Conservation (phyloP, 116 monocot species). For the Phalaenopsis hybrid region DNA sequence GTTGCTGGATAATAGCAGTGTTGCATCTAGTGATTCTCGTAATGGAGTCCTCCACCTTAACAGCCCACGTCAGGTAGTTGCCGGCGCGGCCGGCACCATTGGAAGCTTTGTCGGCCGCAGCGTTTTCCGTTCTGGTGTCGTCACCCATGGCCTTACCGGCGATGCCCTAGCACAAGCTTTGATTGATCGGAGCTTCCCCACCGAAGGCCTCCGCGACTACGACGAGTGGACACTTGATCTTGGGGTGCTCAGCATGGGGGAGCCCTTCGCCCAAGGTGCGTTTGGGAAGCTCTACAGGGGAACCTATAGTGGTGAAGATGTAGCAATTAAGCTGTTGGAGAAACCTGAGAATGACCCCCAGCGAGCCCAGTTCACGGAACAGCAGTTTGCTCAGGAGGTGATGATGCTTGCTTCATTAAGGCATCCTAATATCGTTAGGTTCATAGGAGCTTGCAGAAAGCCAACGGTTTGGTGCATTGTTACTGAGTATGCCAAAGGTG, state of each 20-base stretch:
- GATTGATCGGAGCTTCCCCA: conserved; percentile 51
- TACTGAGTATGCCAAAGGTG: conserved; percentile 90
- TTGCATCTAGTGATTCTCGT: conserved; percentile 57
- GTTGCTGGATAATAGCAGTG: conserved; percentile 57
- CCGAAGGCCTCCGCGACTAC: conserved; percentile 49
- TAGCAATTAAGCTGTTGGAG: conserved; percentile 82
- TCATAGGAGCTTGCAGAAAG: conserved; percentile 84
- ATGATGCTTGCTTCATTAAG: conserved; percentile 83
- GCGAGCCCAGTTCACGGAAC: conserved; percentile 73
- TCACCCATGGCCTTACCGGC: conserved; percentile 33
- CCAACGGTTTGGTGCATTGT: conserved; percentile 92
- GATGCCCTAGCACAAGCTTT: conserved; percentile 66
- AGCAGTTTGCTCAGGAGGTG: conserved; percentile 89
- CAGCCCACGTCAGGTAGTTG: background rate
- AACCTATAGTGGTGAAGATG: conserved; percentile 75
- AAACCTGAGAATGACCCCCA: conserved; percentile 65
- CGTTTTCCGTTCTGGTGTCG: conserved; percentile 34
- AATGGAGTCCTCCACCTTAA: conserved; percentile 46
- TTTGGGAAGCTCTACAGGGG: conserved; percentile 90
- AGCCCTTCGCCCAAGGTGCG: conserved; percentile 77
- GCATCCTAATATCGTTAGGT: conserved; percentile 80
- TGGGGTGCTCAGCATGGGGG: conserved; percentile 58
- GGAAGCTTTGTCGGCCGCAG: conserved; percentile 33
- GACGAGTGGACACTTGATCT: conserved; percentile 80
- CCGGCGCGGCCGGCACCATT: conserved; percentile 18